Conservation (phyloP, 768 basidiomycete species). For the Lenzites betulinus region DNA sequence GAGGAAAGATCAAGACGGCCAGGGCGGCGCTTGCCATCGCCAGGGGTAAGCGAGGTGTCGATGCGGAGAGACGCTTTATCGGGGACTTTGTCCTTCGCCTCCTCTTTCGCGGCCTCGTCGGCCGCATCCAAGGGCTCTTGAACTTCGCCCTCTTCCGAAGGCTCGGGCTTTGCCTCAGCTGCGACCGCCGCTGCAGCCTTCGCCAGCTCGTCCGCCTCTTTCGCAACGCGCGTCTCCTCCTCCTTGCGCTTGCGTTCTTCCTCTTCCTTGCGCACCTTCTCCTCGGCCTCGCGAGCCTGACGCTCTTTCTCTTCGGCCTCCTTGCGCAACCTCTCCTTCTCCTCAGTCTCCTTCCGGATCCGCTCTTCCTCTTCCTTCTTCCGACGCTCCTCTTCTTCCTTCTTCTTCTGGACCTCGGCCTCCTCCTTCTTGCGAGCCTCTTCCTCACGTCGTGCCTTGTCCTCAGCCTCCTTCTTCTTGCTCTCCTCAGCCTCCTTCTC, state of each 20-base stretch:
- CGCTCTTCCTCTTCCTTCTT: conserved; percentile 39
- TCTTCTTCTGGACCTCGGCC: conserved; percentile 56
- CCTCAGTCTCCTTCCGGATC: conserved; percentile 39
- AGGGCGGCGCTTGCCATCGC: conserved; percentile 58
- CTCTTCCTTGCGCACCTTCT: conserved; percentile 33
- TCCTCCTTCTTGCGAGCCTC: conserved; percentile 28
- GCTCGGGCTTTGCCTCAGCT: conserved; percentile 37
- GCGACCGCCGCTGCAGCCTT: conserved; percentile 24
- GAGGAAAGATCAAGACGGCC: conserved; percentile 71
- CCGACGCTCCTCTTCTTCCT: conserved; percentile 37
- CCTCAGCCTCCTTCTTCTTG: conserved; percentile 46
- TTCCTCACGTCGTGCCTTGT: conserved; percentile 23
- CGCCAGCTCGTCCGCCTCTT: conserved; percentile 39
- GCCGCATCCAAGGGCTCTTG: conserved; percentile 35
- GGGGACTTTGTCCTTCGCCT: conserved; percentile 44
- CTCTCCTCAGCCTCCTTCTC: conserved; percentile 47
- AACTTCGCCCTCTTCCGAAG: conserved; percentile 47
- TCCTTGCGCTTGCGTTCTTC: conserved; percentile 45
- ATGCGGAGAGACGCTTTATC: conserved; percentile 63
- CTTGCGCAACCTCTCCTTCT: conserved; percentile 42
- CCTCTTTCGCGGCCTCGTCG: conserved; percentile 32
- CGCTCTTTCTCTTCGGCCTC: conserved; percentile 49
- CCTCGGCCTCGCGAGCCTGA: conserved; percentile 43
- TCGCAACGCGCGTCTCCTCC: conserved; percentile 39
- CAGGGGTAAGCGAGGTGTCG: conserved; percentile 53